phyloP scores from a whole-genome alignment of 345 rosid genomes.

The Psidium guajava region DNA sequence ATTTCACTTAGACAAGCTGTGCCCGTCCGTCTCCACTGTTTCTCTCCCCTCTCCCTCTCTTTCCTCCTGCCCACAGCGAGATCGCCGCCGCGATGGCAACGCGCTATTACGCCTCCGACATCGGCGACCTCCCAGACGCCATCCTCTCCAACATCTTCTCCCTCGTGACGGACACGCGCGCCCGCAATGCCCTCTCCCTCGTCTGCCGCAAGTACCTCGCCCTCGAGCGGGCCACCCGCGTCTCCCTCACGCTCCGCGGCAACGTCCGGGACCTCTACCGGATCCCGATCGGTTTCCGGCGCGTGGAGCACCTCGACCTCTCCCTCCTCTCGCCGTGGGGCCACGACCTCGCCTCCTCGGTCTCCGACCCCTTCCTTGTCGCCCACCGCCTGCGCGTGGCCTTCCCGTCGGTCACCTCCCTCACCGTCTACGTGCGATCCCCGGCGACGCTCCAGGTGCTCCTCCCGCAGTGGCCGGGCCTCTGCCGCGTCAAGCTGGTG shows the following conservation, averaged over 20 bases:
- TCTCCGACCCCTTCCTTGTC: slow-evolving; percentile 29
- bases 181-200: slow-evolving; percentile 67
- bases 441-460: slow-evolving; percentile 37
- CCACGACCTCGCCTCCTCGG: slow-evolving; percentile 31
- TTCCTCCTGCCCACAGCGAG: not conserved
- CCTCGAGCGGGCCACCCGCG: slow-evolving; percentile 67
- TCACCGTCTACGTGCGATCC: slow-evolving; percentile 50
- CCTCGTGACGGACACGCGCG: slow-evolving; percentile 42
- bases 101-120: slow-evolving; percentile 1
- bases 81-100: not conserved
- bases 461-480: slow-evolving; percentile 55
- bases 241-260: slow-evolving; percentile 77
- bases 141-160: slow-evolving; percentile 45
- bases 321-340: slow-evolving; percentile 91
- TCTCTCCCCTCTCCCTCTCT: not conserved
- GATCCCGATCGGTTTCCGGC: slow-evolving; percentile 56
- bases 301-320: slow-evolving; percentile 60
- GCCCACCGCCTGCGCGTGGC: slow-evolving; percentile 39
- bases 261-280: slow-evolving; percentile 55
- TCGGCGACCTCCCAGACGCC: slow-evolving; percentile 65
- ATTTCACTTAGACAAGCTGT: not conserved
- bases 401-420: slow-evolving; percentile 42
- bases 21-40: not conserved
- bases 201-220: slow-evolving; percentile 52
- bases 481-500: slow-evolving; percentile 49